Conservation (phyloP, 2,329 filamentous ascomycete species). For the Pyrenophora graminea region DNA sequence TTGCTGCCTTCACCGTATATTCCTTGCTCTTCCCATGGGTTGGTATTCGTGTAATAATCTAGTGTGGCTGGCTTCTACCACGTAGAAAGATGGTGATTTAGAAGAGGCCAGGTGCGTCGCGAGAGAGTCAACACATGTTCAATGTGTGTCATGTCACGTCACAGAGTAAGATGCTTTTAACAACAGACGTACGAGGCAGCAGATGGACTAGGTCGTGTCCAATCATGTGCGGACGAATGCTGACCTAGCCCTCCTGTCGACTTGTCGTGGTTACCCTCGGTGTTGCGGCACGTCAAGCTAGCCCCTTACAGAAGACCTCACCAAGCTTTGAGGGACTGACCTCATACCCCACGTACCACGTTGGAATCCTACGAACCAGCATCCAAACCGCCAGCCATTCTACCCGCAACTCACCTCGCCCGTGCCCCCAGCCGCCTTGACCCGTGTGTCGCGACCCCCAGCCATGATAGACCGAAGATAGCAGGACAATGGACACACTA, state of each 20-base stretch:
- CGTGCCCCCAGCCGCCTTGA: conserved; percentile 23
- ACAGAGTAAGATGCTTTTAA: background rate
- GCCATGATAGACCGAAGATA: conserved; percentile 49
- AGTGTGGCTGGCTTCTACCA: no score
- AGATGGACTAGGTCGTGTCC: conserved; percentile 6
- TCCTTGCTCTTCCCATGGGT: background rate
- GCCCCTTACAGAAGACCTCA: conserved; percentile 26
- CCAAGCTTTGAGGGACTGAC: conserved; percentile 32
- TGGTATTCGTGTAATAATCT: no score
- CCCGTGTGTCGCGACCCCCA: conserved; percentile 33
- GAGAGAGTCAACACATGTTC: background rate
- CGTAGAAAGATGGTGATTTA: no score
- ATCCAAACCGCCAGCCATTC: conserved; percentile 25
- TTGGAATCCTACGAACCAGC: conserved; percentile 26
- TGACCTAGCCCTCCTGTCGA: background rate
- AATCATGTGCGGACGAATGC: conserved; percentile 24
- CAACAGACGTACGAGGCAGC: background rate
- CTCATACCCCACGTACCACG: conserved; percentile 39
- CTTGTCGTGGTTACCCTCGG: conserved; percentile 20
- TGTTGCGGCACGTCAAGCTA: conserved; percentile 22
- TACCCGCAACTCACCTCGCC: conserved; percentile 26
- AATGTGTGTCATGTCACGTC: no score
- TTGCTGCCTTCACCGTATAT: background rate
- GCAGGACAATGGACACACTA: conserved; percentile 68
- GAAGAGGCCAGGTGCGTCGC: background rate